Base-by-base conservation (phyloP, 2,329 filamentous ascomycete species). In the Phoma sp. region DNA sequence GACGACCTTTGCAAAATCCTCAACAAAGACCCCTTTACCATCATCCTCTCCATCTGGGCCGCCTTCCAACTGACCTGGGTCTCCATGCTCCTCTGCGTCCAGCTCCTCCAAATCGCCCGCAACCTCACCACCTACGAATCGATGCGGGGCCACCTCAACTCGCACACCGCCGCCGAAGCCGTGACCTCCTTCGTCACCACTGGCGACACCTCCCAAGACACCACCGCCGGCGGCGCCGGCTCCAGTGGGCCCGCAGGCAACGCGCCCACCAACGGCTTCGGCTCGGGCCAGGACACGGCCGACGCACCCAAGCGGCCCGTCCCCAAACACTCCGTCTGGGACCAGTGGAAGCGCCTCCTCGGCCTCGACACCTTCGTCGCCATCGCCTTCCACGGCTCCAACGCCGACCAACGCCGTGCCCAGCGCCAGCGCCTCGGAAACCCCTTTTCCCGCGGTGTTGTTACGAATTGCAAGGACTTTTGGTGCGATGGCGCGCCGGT, bases 91-190 rank as follows among this genome's bases (percentile, higher is more conserved):
- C 83, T 97, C 55, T 89, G 92, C 60, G 96, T 98, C 4, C 96
- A 99, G 72, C 86, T 97, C 46, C 83, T 97, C 45, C 95, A 99
- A 72, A 88, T 99, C 46, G 89, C 92, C 0, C 87, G 92, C 57
- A 96, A 93, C 52, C 89, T 96, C 80, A 99, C 95, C 1, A 99
- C 95, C 0, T 98, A 90, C 76, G 95, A 99, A 76, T 96, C 93
- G 74, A 98, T 99, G 93, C 87, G 88, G 59, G 89, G 91, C 45
- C 83, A 92, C 57, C 83, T 86, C 53, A 82, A 89, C 58, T 81
- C 80, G 49, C 75, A 80, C 47, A 81, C 80, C 35, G 77, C 80
- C 58, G 79, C 78, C 48, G 82, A 84, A 57, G 85, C 87, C 1
- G 79, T 93, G 29, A 87, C 87, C 6, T 86, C 88, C 0, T 89